Conservation (phyloP, 2,329 filamentous ascomycete species). For the Leptoxyphium fumago region DNA sequence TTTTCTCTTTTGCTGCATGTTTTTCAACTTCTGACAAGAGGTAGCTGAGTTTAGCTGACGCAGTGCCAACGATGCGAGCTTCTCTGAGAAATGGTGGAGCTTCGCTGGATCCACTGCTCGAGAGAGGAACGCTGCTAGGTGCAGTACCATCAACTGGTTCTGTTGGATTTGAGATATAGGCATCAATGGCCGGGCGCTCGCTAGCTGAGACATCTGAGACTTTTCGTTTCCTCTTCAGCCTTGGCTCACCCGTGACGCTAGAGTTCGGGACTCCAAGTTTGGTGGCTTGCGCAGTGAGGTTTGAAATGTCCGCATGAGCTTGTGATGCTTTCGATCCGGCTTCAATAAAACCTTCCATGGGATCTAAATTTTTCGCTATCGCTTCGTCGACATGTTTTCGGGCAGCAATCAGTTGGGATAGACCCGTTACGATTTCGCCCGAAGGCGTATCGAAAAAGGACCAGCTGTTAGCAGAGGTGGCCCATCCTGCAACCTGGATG, state of each 20-base stretch:
- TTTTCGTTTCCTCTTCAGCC: slow-evolving; percentile 10
- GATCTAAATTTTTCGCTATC: slow-evolving; percentile 10
- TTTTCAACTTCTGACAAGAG: slow-evolving; percentile 57
- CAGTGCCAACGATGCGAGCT: slow-evolving; percentile 58
- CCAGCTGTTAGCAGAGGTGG: slow-evolving; percentile 49
- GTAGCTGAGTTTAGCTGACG: slow-evolving; percentile 78
- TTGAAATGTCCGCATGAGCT: slow-evolving; percentile 1
- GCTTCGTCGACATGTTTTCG: slow-evolving; percentile 38
- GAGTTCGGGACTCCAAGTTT: slow-evolving; percentile 28
- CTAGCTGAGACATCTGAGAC: neutral
- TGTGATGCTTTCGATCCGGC: slow-evolving; percentile 13
- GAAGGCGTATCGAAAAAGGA: slow-evolving; percentile 37
- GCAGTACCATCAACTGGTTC: neutral
- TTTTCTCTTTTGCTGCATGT: slow-evolving; percentile 62
- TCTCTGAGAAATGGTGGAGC: slow-evolving; percentile 19
- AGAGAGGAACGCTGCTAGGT: neutral
- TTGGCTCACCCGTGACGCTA: slow-evolving; percentile 23
- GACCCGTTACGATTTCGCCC: slow-evolving; percentile 40
- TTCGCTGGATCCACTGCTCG: neutral
- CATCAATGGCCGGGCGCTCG: neutral
- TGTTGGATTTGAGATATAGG: no score
- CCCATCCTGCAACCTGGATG: slow-evolving; percentile 54
- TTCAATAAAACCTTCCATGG: slow-evolving; percentile 18
- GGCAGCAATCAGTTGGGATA: slow-evolving; percentile 40
- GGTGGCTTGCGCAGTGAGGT: slow-evolving; percentile 4